Evolutionary conservation across 371 early-diverging fungal species (phyloP), one percentile per base, ranked within the genome.

Genomic region (Thermomucor indicae-seudaticae): DNA sequence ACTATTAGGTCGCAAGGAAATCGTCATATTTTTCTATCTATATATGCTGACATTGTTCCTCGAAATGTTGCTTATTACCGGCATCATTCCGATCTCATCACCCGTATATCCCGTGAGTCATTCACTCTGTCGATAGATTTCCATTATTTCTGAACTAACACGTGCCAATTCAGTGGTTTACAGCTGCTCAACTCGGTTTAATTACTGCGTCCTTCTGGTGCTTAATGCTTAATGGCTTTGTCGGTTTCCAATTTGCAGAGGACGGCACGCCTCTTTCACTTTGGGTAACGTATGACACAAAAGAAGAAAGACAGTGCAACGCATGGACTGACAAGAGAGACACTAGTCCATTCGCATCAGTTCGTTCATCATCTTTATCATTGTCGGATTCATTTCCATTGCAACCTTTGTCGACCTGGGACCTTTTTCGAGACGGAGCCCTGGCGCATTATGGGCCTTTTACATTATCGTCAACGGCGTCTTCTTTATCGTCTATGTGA

Each of bases 241-340:
- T 97, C 38, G 92, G 93, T 4, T 96, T 93, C 73, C 96, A 96
- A 74, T 96, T 93, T 81, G 84, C 90, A 20, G 96, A 97, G 74
- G 97, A 97, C 68, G 96, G 97, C 49, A 96, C 95, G 24, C 79
- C 86, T 3, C 58, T 83, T 19, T 94, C 92, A 6, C 83, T 94
- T 48, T 93, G 94, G 94, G 89, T 90, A 81, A 58, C 31, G 7
- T 14, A 2, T n/a, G n/a, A n/a, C n/a, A n/a, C n/a, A n/a, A n/a
- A n/a, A n/a, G n/a, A n/a, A n/a, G n/a, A n/a, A n/a, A n/a, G n/a
- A 19, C 22, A 12, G 27, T 8, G 31, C 20, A 31, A 24, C 12
- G 20, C 10, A n/a, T 49, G 32, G 6, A 8, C 28, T 35, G n/a
- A 47, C 11, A 23, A 17, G 34, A n/a, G 6, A 47, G n/a, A 17